phyloP scores from a whole-genome alignment of 2,329 filamentous ascomycete species.

The Byssoonygena ceratinophila region DNA sequence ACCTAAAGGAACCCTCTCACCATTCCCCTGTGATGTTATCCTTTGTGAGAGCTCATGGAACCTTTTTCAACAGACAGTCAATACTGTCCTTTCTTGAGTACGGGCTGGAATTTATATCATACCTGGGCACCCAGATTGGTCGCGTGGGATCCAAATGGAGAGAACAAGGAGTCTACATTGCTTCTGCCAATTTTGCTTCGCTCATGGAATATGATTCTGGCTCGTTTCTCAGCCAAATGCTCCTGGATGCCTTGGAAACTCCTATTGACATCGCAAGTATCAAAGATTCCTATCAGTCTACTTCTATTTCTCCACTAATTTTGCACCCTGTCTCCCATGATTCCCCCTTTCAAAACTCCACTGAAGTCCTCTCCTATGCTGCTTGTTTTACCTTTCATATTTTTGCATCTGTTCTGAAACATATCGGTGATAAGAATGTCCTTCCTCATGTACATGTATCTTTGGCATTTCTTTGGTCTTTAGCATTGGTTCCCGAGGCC shows the following conservation, averaged over 20 bases:
- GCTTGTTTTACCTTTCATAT: conserved; percentile 33
- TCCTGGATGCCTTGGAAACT: conserved; percentile 16
- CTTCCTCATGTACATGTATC: conserved; percentile 47
- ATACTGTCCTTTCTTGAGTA: conserved; percentile 32
- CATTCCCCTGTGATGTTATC: conserved; percentile 34
- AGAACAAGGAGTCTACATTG: conserved; percentile 46
- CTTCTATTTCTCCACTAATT: neutral
- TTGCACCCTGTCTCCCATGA: conserved; percentile 19
- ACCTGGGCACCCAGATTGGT: conserved; percentile 40
- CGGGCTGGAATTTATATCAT: conserved; percentile 33
- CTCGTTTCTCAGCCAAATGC: conserved; percentile 27
- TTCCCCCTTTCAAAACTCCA: conserved; percentile 15
- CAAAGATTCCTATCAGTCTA: neutral
- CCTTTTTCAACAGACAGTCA: conserved; percentile 35
- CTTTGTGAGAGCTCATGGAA: conserved; percentile 46
- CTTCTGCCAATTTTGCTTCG: conserved; percentile 45
- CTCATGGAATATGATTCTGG: conserved; percentile 46
- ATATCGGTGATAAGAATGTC: conserved; percentile 43
- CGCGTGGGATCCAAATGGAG: conserved; percentile 40
- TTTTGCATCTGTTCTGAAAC: conserved; percentile 18
- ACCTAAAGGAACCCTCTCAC: neutral
- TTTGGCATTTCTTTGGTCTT: conserved; percentile 43
- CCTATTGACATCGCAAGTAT: neutral
- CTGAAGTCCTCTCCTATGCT: conserved; percentile 4
- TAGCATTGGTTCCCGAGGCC: conserved; percentile 29